These are phyloP conservation scores for Termitomyces titanicus DNA, from an alignment of 768 basidiomycete genomes.

Conservation along the genomic window DNA sequence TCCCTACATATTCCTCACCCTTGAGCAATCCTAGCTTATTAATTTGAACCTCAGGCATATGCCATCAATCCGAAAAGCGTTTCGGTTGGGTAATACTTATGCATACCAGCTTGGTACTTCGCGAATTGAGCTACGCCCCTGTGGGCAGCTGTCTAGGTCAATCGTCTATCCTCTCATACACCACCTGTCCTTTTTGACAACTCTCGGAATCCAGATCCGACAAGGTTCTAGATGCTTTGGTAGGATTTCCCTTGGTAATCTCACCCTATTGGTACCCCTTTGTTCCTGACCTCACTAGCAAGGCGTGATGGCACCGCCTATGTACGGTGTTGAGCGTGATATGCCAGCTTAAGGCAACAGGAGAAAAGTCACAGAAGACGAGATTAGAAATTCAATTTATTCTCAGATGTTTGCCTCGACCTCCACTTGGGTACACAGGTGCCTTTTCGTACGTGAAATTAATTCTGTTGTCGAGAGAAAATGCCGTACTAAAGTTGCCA, in stretches of 20 bases:
- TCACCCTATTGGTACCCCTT: not conserved
- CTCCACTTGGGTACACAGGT: not conserved
- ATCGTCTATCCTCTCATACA: too few species aligned
- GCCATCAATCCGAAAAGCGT: too few species aligned
- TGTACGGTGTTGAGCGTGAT: too few species aligned
- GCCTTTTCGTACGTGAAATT: not conserved
- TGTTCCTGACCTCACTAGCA: not conserved
- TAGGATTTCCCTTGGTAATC: not conserved
- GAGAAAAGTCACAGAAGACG: not conserved
- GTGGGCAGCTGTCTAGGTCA: too few species aligned
- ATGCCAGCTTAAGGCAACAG: not conserved
- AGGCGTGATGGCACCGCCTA: too few species aligned
- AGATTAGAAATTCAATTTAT: not conserved
- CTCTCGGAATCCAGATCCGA: too few species aligned
- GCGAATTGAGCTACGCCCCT: too few species aligned
- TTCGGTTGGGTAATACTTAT: too few species aligned
- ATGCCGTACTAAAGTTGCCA: not conserved
- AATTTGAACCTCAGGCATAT: too few species aligned
- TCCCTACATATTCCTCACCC: too few species aligned
- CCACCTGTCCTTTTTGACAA: not conserved
- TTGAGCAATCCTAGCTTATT: too few species aligned
- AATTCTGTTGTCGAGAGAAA: not conserved
- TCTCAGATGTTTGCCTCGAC: not conserved
- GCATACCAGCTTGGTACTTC: too few species aligned
- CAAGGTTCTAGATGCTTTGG: not conserved